Base-by-base conservation (phyloP, 2,329 filamentous ascomycete species). In the Xylaria sp. region DNA sequence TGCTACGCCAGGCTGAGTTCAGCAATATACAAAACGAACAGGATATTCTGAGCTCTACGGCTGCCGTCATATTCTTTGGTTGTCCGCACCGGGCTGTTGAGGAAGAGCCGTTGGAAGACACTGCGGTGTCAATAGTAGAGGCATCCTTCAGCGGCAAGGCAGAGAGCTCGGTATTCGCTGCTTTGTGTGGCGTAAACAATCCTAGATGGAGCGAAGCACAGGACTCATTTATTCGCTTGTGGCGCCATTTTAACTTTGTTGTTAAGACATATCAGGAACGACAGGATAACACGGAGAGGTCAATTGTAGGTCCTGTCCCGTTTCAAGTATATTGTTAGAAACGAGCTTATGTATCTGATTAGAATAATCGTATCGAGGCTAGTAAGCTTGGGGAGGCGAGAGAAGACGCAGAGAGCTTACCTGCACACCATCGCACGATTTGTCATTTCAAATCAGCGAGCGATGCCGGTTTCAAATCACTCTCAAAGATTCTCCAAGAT, bases 251-350 rank as follows among this genome's bases (percentile, higher is more conserved):
- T 43, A 66, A 69, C 34, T 70, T 70, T 57, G 43, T 60, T 1
- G 65, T 68, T 12, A 69, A 70, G 57, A 69, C 66, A 2, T 69
- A 65, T 10, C 61, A 67, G 50, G 66, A 70, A 57, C 52, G 13
- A 18, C 46, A 45, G n/a, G 10, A 28, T 7, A 32, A 28, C 12
- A 34, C 12, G 9, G 25, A 57, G 28, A 53, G 48, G 18, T 28
- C 39, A 20, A 58, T 41, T 30, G 68, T 70, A 30, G 20, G 68
- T 52, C n/a, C 10, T 25, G 0, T 15, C 15, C 53, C 60, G 25
- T 50, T 30, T 50, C 34, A 13, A 30, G 25, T 41, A 23, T 30
- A n/a, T 4, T 4, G n/a, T 43, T 36, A 32, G 20, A 15, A 25
- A 30, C 15, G 10, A 57, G 62, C 65, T 70, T 15, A 70, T 25